These are phyloP conservation scores for Candolleomyces aberdarensis DNA, from an alignment of 768 basidiomycete genomes.

Conservation along the genomic window DNA sequence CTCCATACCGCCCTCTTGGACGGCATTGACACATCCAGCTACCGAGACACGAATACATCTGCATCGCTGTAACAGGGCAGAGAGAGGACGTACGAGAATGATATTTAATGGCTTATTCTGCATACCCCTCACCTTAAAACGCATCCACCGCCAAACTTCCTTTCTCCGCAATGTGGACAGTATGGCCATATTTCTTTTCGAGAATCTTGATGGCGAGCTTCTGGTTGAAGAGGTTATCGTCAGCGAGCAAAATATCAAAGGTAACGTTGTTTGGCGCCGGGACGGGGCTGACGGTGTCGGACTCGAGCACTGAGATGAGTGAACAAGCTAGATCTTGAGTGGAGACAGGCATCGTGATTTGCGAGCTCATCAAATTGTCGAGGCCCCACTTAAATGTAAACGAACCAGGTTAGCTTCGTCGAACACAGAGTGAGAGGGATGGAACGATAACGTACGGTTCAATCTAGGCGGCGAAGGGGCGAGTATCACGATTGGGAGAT, in stretches of 20 bases:
- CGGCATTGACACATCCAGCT: conserved; percentile 99
- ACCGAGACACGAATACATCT: background rate
- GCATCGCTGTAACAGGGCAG: no score
- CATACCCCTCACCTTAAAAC: conserved; percentile 73
- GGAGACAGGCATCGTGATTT: conserved; percentile 87
- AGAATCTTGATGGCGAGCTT: conserved; percentile 95
- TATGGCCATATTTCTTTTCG: conserved; percentile 94
- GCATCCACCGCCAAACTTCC: conserved; percentile 91
- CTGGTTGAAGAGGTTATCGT: conserved; percentile 95
- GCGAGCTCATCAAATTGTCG: conserved; percentile 94
- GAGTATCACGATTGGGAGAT: conserved; percentile 92
- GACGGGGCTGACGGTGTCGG: conserved; percentile 88
- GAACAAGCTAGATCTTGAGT: conserved; percentile 89
- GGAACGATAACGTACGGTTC: conserved; percentile 51
- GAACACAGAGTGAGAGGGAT: conserved; percentile 11
- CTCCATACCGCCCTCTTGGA: conserved; percentile 99
- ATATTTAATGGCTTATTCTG: conserved; percentile 82
- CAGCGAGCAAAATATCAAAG: conserved; percentile 93
- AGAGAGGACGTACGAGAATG: conserved; percentile 77
- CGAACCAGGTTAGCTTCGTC: no score
- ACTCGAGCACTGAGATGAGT: conserved; percentile 90
- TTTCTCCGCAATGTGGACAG: conserved; percentile 96
- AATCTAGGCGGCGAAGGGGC: conserved; percentile 74
- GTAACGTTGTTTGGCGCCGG: conserved; percentile 81
- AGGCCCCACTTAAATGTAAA: conserved; percentile 90